A percentile compares a stretch with the other conserved stretches of the same genome.
Evolutionary conservation across 805 yeast genomes (phyloP).

Genomic region (Lipomyces japonicus): DNA sequence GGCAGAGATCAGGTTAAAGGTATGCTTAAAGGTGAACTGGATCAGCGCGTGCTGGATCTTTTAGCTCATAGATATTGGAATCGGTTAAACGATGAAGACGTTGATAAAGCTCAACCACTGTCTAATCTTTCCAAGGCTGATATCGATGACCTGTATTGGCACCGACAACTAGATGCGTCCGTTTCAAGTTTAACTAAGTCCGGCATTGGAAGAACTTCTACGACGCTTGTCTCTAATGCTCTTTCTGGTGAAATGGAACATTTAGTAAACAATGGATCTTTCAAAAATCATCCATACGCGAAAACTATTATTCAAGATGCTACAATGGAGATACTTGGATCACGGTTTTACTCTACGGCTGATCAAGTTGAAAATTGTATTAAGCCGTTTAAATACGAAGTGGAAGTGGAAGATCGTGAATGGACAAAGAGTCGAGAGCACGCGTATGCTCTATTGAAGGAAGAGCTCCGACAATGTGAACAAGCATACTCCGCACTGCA

Average conservation of each 20-base stretch:
- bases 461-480: constrained; percentile 81
- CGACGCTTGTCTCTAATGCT: constrained; percentile 76
- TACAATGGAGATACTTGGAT: constrained; percentile 69
- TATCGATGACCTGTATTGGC: constrained; percentile 80
- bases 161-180: constrained; percentile 75
- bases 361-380: constrained; percentile 98
- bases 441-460: constrained; percentile 66
- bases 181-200: constrained; percentile 81
- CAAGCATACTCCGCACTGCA: constrained; percentile 56
- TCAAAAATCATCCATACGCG: constrained; percentile 83
- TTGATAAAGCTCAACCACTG: constrained; percentile 43
- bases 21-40: constrained; percentile 75
- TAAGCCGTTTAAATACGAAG: constrained; percentile 95
- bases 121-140: constrained; percentile 54
- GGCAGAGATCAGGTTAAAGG: constrained; percentile 79
- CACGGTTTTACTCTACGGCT: constrained; percentile 84
- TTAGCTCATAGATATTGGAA: constrained; percentile 94
- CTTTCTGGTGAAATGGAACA: constrained; percentile 72
- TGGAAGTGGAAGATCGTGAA: constrained; percentile 92
- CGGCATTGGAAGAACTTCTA: constrained; percentile 89
- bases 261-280: constrained; percentile 67
- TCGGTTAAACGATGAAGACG: constrained; percentile 44
- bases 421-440: constrained; percentile 83
- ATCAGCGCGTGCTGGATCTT: constrained; percentile 81
- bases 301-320: constrained; percentile 78